phyloP scores from a whole-genome alignment of 768 basidiomycete genomes.

The Lactifluus volemus region DNA sequence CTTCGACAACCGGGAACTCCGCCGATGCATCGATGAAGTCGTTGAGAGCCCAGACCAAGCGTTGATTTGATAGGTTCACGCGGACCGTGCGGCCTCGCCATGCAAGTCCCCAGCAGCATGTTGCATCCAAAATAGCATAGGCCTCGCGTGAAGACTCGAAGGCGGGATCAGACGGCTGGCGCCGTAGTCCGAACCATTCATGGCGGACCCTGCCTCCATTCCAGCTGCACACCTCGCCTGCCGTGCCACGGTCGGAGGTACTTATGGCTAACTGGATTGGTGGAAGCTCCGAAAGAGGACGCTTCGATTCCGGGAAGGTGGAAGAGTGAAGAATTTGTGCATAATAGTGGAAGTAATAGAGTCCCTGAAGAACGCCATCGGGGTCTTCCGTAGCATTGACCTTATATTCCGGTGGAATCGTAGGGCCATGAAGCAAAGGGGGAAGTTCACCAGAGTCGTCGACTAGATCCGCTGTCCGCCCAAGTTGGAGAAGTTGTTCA shows the following conservation, averaged over 20 bases:
- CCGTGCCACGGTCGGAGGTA: background rate
- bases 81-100: conserved; percentile 16
- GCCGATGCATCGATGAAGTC: background rate
- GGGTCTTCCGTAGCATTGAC: background rate
- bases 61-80: conserved; percentile 8
- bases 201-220: background rate
- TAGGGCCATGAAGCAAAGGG: background rate
- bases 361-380: conserved; percentile 6
- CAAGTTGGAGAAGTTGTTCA: conserved; percentile 10
- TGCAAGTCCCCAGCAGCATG: conserved; percentile 14
- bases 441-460: background rate
- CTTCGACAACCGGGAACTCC: conserved; percentile 6
- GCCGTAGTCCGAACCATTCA: conserved; percentile 9
- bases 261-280: conserved; percentile 5
- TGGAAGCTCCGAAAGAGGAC: conserved; percentile 10
- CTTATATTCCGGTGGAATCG: background rate
- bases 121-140: conserved; percentile 17
- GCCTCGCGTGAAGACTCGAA: conserved; percentile 9
- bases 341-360: background rate
- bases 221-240: conserved; percentile 1
- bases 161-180: conserved; percentile 1
- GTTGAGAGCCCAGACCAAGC: conserved; percentile 16
- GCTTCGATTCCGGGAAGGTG: conserved; percentile 4
- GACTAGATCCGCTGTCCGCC: conserved; percentile 11
- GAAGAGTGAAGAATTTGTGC: background rate